phyloP scores from a whole-genome alignment of 768 basidiomycete genomes.

The Mycena galopus region DNA sequence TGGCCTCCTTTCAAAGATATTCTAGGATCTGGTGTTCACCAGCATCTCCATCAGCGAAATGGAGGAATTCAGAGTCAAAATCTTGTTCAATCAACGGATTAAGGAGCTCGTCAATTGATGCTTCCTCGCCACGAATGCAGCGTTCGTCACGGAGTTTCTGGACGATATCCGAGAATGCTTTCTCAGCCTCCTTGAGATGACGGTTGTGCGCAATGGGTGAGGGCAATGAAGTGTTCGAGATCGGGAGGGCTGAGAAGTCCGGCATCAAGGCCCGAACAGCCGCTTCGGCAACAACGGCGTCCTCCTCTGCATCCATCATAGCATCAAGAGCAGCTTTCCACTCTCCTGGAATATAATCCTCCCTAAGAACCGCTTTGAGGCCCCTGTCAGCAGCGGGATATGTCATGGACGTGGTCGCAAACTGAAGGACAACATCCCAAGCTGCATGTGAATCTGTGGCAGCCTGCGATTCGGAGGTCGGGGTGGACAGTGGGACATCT shows the following conservation, averaged over 20 bases:
- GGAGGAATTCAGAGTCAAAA: neutral
- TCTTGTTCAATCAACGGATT: neutral
- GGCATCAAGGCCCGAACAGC: neutral
- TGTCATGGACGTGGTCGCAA: neutral
- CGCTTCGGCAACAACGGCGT: neutral
- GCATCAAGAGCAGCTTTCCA: neutral
- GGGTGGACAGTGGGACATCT: neutral
- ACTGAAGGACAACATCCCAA: neutral
- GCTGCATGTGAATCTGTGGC: neutral
- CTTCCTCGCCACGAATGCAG: neutral
- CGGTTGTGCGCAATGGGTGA: neutral
- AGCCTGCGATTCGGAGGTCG: neutral
- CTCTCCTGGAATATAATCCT: neutral
- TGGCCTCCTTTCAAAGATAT: neutral
- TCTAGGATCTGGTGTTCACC: neutral
- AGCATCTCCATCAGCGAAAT: neutral
- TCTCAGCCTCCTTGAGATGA: neutral
- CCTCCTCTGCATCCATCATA: neutral
- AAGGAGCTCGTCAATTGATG: neutral
- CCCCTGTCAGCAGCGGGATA: neutral
- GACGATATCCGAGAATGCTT: neutral
- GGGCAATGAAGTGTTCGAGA: neutral
- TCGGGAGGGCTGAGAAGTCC: neutral
- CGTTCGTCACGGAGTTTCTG: neutral
- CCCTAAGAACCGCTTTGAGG: neutral